Evolutionary conservation across 2,329 filamentous ascomycete genomes (phyloP).

Genomic region (Hypomyces perniciosus): DNA sequence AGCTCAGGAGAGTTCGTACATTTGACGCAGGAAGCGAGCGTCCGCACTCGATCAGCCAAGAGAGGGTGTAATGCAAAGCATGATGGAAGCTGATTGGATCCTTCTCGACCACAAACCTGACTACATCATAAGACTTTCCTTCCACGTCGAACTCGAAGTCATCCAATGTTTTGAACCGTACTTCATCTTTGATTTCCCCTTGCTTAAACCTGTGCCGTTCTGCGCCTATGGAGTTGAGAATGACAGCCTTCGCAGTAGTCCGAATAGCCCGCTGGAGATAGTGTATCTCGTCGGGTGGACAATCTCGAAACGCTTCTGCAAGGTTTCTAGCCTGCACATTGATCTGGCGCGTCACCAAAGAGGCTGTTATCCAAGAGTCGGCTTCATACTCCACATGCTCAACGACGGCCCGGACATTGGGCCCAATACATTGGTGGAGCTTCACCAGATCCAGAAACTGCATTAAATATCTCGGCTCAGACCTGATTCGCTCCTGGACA

Average conservation of each 20-base stretch:
- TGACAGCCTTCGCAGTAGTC: slow-evolving; percentile 73
- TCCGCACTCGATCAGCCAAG: slow-evolving; percentile 89
- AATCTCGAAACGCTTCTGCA: slow-evolving; percentile 74
- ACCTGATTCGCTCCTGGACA: slow-evolving; percentile 77
- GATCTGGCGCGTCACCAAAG: slow-evolving; percentile 88
- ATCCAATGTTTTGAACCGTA: slow-evolving; percentile 70
- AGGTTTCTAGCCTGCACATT: slow-evolving; percentile 87
- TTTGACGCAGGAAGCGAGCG: slow-evolving; percentile 65
- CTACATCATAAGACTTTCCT: slow-evolving; percentile 56
- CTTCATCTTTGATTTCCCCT: slow-evolving; percentile 80
- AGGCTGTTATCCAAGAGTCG: slow-evolving; percentile 96
- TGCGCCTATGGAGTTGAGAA: slow-evolving; percentile 82
- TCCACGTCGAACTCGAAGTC: slow-evolving; percentile 74
- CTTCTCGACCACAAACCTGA: slow-evolving; percentile 82
- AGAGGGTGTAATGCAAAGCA: slow-evolving; percentile 89
- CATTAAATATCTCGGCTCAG: slow-evolving; percentile 78
- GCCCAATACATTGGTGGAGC: slow-evolving; percentile 93
- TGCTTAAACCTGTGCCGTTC: slow-evolving; percentile 80
- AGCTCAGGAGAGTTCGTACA: slow-evolving; percentile 63
- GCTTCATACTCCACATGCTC: slow-evolving; percentile 98
- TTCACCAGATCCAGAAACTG: slow-evolving; percentile 96
- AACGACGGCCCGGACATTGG: slow-evolving; percentile 81
- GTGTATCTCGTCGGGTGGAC: slow-evolving; percentile 55
- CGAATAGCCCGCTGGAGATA: slow-evolving; percentile 67
- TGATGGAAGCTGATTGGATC: slow-evolving; percentile 97